These are phyloP conservation scores for Protostelium mycophagum DNA, from an alignment of 78 protist species.

Conservation along the genomic window DNA sequence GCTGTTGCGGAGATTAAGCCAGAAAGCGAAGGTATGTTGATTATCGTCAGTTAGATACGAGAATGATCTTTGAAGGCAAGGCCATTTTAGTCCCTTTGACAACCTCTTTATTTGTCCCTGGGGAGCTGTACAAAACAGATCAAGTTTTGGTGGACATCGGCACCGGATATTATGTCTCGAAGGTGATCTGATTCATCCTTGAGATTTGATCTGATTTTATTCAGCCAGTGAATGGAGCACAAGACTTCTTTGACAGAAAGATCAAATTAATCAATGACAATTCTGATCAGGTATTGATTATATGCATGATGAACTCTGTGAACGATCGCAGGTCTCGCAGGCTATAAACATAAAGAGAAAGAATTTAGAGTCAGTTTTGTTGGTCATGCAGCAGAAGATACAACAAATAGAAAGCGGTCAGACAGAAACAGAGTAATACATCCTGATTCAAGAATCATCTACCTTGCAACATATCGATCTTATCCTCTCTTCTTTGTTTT, in stretches of 20 bases:
- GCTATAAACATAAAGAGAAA: not conserved
- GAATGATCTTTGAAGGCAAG: not conserved
- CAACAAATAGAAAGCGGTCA: not conserved
- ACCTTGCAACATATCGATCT: no score
- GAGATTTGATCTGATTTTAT: not conserved
- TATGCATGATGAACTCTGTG: not conserved
- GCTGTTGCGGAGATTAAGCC: not conserved
- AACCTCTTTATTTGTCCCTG: not conserved
- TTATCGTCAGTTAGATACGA: not conserved
- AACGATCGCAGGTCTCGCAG: not conserved
- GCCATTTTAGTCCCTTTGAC: not conserved
- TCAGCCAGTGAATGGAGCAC: not conserved
- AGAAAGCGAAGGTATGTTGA: not conserved
- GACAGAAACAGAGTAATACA: not conserved
- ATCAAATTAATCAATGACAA: not conserved
- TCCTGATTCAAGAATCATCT: no score
- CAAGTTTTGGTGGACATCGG: not conserved
- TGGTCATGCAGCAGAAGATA: not conserved
- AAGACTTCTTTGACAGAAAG: not conserved
- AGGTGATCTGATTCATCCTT: not conserved
- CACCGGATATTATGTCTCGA: not conserved
- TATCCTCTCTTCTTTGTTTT: no score
- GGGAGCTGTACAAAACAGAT: not conserved
- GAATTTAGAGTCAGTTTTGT: not conserved
- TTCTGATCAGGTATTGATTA: not conserved